Base-by-base conservation (phyloP, 1,284 basidiomycete species). In the Cutaneotrichosporon dermatis region DNA sequence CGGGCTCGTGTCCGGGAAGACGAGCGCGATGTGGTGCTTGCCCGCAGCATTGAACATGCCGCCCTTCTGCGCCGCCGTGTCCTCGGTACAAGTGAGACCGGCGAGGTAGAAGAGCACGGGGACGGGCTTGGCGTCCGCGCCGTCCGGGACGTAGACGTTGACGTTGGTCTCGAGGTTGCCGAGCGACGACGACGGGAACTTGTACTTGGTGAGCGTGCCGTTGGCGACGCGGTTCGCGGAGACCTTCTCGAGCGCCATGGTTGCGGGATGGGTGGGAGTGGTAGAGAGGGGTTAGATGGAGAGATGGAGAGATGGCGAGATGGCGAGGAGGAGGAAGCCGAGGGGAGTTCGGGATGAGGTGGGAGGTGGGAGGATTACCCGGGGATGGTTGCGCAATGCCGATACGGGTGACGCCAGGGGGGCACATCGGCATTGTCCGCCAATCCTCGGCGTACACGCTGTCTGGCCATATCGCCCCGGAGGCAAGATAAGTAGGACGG, bases 1-100 rank as follows among this genome's bases (percentile, higher is more conserved):
- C 2, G 96, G 96, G 43, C 89, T 92, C 0, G 96, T 99, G 74
- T 99, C 96, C 0, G 96, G 92, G 76, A 97, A 96, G 44, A 99
- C 85, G 52, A 99, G 80, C 0, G 95, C 94, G 59, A 99, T 88
- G 4, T 88, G 88, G 69, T 93, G 86, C 40, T 85, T 81, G 2
- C 89, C 84, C 1, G 93, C 92, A 35, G 87, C 85, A 35, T 85
- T 83, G 51, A 95, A 80, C 78, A 96, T 91, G 8, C 84, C 84
- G 34, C 89, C 92, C 76, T 97, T 96, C 79, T 93, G 90, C 1
- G 92, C 85, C 0, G 90, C 95, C 61, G 91, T 98, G 75, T 98
- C 95, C 76, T 98, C 96, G 13, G 87, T 98, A 79, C 96, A 99
- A 1, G 91, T 93, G 58, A 99, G 77, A 3, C 95, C 95, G 3